phyloP scores from a whole-genome alignment of 1,284 basidiomycete genomes.

The Fomes fomentarius region DNA sequence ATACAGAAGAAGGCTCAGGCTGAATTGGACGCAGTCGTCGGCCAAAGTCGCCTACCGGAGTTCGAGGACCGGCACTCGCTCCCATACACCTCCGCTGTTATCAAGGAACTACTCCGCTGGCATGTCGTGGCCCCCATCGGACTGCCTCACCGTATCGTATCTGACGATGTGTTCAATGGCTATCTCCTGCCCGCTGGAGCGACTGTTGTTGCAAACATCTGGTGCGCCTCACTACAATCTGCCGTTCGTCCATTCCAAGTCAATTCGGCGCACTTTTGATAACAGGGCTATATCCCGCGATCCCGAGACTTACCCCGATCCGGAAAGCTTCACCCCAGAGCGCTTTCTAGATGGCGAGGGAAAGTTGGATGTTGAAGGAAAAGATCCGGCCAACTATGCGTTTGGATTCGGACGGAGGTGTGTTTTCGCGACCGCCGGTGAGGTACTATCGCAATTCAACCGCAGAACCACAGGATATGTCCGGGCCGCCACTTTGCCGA shows the following conservation, averaged over 20 bases:
- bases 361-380: not conserved
- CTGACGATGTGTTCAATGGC: slow-evolving; percentile 16
- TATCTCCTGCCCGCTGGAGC: slow-evolving; percentile 12
- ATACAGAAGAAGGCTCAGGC: slow-evolving; percentile 33
- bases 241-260: not conserved
- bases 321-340: slow-evolving; percentile 23
- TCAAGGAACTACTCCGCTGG: slow-evolving; percentile 39
- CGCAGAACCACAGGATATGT: not conserved
- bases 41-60: slow-evolving; percentile 31
- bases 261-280: no score
- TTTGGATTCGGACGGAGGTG: slow-evolving; percentile 20
- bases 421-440: no score
- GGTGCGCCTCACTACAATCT: not conserved
- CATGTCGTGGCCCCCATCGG: slow-evolving; percentile 19
- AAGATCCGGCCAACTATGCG: slow-evolving; percentile 5
- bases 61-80: slow-evolving; percentile 31
- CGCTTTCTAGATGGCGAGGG: slow-evolving; percentile 20
- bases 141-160: not conserved
- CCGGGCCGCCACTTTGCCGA: not conserved
- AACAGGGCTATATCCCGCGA: slow-evolving; percentile 24
- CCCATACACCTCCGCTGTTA: slow-evolving; percentile 33
- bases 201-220: slow-evolving; percentile 5
- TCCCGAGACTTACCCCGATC: slow-evolving; percentile 19
- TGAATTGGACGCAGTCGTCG: slow-evolving; percentile 35
- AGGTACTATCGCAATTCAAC: not conserved